Base-by-base conservation (phyloP, 2,329 filamentous ascomycete species). In the Metarhizium guizhouense region DNA sequence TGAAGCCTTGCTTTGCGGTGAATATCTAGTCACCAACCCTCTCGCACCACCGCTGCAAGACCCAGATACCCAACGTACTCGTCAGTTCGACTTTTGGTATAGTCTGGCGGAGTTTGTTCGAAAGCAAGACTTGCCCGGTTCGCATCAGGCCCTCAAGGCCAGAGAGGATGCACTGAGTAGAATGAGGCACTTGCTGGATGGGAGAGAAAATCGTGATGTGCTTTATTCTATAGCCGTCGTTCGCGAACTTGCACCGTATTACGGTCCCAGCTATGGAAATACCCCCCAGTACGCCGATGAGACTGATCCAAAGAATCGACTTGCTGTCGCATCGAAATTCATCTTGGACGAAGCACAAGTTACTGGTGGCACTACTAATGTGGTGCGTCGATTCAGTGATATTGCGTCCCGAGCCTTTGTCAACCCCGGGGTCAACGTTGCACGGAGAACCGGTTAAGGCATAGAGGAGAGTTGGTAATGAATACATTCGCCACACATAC, bases 181-280 rank as follows among this genome's bases (percentile, higher is more conserved):
- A 53, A 82, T 90, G 69, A 84, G 90, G 36, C 79, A 79, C 55
- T 77, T 93, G 25, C 78, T 96, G 13, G 87, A 90, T 62, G 87
- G 87, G 51, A 82, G 86, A 29, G 92, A 96, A 72, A 94, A 93
- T 64, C 84, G 92, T 54, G 91, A 96, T 67, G 86, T 96, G 18
- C 82, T 96, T 56, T 96, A 96, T 71, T 94, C 89, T 0, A 86
- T 96, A 61, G 89, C 88, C 8, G 83, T 95, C 55, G 84, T 88
- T 16, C 84, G 90, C 30, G 84, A 92, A 59, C 77, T 91, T 52
- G 85, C 87, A 49, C 83, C 84, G 36, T 81, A 84, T 49, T 83
- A 80, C 64, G 80, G 80, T 14, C 74, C 83, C 11, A 80, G 79
- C 60, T 81, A 81, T 36, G 80, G 80, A 59, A 79, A 74, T 57